Evolutionary conservation across 208 protist genomes (phyloP).

Genomic region (Perkinsela sp.): DNA sequence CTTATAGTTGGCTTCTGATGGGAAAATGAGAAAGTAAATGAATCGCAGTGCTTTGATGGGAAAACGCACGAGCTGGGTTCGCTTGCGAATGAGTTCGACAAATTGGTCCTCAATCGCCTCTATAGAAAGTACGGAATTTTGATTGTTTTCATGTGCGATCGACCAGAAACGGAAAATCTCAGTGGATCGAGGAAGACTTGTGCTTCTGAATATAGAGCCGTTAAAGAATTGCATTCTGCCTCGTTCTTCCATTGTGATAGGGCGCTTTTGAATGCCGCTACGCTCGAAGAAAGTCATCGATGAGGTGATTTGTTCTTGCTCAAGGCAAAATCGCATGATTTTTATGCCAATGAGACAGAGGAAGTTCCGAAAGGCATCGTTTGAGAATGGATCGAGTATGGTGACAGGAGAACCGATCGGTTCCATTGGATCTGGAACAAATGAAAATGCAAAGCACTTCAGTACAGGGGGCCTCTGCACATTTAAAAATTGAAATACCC

Average conservation of each 20-base stretch:
- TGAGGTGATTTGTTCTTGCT: not conserved
- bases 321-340: not conserved
- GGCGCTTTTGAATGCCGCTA: not conserved
- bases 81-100: not conserved
- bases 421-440: no score
- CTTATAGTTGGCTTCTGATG: not conserved
- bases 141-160: not conserved
- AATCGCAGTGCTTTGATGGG: not conserved
- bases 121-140: not conserved
- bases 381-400: not conserved
- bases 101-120: not conserved
- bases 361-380: not conserved
- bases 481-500: no score
- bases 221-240: not conserved
- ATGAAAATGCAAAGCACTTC: no score
- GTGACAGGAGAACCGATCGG: no score
- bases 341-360: not conserved
- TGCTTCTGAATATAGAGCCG: not conserved
- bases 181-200: not conserved
- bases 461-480: no score
- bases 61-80: not conserved
- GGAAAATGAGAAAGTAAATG: not conserved
- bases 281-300: not conserved
- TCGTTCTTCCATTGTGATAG: not conserved
- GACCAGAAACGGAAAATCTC: not conserved